Evolutionary conservation across 1,139 yeast species (phyloP).

Genomic region (Candida neerlandica): DNA sequence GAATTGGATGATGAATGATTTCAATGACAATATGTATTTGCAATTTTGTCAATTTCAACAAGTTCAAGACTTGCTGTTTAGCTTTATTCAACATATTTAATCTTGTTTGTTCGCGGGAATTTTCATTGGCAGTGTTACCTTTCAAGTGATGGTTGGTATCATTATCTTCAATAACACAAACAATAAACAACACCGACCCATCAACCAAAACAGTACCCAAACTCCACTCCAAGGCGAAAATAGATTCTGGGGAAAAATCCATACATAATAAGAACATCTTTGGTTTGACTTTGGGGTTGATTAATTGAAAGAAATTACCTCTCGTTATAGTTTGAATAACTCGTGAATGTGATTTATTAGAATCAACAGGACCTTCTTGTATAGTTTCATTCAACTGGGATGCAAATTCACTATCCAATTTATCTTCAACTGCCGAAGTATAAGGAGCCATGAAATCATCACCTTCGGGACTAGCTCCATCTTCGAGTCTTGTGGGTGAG

Average conservation of each 20-base stretch:
- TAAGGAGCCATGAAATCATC: conserved; percentile 59
- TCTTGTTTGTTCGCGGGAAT: conserved; percentile 52
- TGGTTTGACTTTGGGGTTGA: conserved; percentile 54
- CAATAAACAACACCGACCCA: conserved; percentile 78
- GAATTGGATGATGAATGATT: conserved; percentile 82
- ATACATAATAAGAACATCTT: conserved; percentile 76
- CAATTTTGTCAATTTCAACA: conserved; percentile 68
- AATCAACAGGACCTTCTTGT: conserved; percentile 61
- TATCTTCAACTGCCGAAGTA: conserved; percentile 72
- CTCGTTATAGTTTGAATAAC: conserved; percentile 71
- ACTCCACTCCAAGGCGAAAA: conserved; percentile 87
- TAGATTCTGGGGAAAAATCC: conserved; percentile 84
- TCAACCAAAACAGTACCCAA: conserved; percentile 85
- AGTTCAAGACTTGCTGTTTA: conserved; percentile 58
- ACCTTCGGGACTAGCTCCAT: conserved; percentile 16
- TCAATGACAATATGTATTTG: conserved; percentile 78
- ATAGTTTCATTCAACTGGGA: conserved; percentile 60
- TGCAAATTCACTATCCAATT: conserved; percentile 66
- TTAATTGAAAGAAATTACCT: conserved; percentile 64
- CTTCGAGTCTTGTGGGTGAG: conserved; percentile 14
- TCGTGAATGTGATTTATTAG: conserved; percentile 56
- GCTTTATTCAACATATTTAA: conserved; percentile 62
- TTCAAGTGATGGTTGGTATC: conserved; percentile 49
- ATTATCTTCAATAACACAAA: conserved; percentile 77
- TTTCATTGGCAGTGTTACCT: conserved; percentile 42